Evolutionary conservation across 2,329 filamentous ascomycete species (phyloP), one percentile per base, ranked within the genome.

Genomic region (Sarocladiaceae sp.): DNA sequence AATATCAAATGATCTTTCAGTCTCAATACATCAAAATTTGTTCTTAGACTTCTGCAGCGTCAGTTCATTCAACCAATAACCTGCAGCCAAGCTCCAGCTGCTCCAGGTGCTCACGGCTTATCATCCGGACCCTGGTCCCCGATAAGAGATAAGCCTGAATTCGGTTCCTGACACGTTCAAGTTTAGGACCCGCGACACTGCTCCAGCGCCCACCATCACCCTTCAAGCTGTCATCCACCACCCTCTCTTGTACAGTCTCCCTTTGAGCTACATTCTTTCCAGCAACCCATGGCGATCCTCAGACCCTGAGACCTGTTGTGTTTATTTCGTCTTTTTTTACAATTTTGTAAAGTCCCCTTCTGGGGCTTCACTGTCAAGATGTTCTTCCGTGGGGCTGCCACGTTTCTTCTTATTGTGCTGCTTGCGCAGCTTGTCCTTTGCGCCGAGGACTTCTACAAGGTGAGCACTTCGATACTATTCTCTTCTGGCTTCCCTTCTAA

Each of bases 381-480:
- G 81, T 72, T 80, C 66, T 65, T 81, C 57, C 70, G 64, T 63
- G 71, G 71, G 54, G 72, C 74, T 62, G 68, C 74, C 56, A 66
- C 49, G 31, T 51, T 82, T 64, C 67, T 74, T 52, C 60, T 82
- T 60, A 69, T 85, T 55, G 64, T 83, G 56, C 71, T 74, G 40
- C 63, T 85, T 12, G 63, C 76, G 54, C 79, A 83, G 60, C 60
- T 84, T 54, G 79, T 70, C 17, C 59, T 79, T 53, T 83, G 80
- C 66, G 75, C 75, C 35, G 78, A 92, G 64, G 89, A 94, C 67
- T 93, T 85, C 65, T 94, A 94, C 71, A 90, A 91, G 70, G 87
- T 47, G 31, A 22, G 35, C 2, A 18, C 12, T 23, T 12, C 36
- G 5, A 23, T 15, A 22, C 20, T 18, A n/a, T 44, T 11, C 36